These are phyloP conservation scores for Margaritispora aquatica DNA, from an alignment of 495 filamentous ascomycete species.

Conservation along the genomic window DNA sequence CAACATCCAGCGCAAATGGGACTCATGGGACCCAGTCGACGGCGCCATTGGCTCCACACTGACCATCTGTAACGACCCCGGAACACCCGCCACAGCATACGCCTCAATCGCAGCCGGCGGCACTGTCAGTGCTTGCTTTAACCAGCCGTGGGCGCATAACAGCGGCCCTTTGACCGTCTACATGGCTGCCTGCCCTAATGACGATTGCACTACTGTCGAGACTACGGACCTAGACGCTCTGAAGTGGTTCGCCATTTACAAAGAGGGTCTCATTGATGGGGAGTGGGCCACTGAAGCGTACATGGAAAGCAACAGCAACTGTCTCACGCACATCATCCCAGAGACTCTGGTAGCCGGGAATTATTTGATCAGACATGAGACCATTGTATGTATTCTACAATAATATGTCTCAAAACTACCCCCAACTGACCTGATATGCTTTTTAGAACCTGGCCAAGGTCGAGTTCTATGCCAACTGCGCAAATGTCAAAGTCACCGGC, in stretches of 20 bases:
- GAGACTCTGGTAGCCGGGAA: conserved; percentile 54
- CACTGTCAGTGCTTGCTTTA: not conserved
- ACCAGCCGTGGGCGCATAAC: not conserved
- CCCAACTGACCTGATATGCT: not conserved
- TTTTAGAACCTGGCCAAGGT: not conserved
- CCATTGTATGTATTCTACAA: conserved; percentile 64
- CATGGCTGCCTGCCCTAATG: not conserved
- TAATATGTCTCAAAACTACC: conserved; percentile 27
- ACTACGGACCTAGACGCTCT: not conserved
- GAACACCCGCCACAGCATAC: not conserved
- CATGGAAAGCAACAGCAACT: not conserved
- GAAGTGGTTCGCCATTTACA: not conserved
- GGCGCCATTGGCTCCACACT: not conserved
- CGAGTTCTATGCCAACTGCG: conserved; percentile 64
- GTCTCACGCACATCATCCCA: conserved; percentile 62
- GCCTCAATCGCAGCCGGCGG: not conserved
- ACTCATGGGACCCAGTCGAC: not conserved
- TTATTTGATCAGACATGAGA: conserved; percentile 75
- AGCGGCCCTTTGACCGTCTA: not conserved
- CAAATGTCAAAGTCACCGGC: conserved; percentile 66
- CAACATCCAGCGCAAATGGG: not conserved
- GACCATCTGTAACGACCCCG: not conserved
- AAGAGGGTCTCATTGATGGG: not conserved
- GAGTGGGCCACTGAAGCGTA: not conserved
- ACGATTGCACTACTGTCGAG: not conserved